These are phyloP conservation scores for Geotrichum klebahnii DNA, from an alignment of 1,139 yeast species.

Conservation along the genomic window DNA sequence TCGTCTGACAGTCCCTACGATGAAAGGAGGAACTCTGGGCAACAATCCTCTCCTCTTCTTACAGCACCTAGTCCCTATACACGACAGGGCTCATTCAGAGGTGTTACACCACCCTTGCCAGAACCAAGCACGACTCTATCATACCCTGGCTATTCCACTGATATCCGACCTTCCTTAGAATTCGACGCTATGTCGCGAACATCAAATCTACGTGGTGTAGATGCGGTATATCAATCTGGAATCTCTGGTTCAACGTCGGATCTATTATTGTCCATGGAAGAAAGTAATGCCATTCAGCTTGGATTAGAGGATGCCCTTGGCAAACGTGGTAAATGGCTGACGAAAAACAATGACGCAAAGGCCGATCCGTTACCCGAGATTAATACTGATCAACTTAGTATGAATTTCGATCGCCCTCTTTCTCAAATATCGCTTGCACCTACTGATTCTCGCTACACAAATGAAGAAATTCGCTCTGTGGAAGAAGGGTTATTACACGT, in stretches of 20 bases:
- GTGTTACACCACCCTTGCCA: no score
- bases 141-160: no score
- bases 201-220: constrained; percentile 19
- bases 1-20: no score
- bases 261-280: constrained; percentile 1
- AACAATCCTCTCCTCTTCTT: no score
- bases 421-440: neutral
- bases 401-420: constrained; percentile 2
- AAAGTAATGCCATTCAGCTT: constrained; percentile 3
- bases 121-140: no score
- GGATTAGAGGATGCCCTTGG: constrained; percentile 33
- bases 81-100: no score
- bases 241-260: no score
- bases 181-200: no score
- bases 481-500: constrained; percentile 2
- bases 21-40: no score
- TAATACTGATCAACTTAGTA: neutral
- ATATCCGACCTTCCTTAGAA: no score
- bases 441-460: neutral
- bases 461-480: neutral
- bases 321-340: constrained; percentile 24
- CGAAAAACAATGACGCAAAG: neutral
- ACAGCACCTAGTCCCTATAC: neutral
- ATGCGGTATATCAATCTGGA: no score
- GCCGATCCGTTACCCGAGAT: constrained; percentile 1